These are phyloP conservation scores for Umbelopsis vinacea DNA, from an alignment of 192 early-diverging fungal genomes.

Conservation along the genomic window DNA sequence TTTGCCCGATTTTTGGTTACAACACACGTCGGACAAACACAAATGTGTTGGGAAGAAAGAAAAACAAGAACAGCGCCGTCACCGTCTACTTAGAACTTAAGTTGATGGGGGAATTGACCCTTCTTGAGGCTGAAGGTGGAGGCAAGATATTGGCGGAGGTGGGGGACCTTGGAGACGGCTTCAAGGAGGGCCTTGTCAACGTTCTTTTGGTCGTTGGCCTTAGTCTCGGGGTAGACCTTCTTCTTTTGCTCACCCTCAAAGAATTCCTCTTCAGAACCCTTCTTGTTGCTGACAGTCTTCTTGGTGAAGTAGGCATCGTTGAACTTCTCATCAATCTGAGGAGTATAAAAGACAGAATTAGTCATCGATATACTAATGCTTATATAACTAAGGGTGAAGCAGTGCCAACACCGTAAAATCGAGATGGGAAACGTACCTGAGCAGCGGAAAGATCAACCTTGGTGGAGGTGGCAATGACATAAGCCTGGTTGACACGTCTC, in stretches of 20 bases:
- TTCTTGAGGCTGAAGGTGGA: constrained; percentile 91
- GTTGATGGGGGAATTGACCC: constrained; percentile 94
- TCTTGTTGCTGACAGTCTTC: constrained; percentile 72
- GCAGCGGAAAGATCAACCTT: constrained; percentile 88
- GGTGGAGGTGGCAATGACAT: constrained; percentile 99
- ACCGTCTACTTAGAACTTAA: constrained; percentile 85
- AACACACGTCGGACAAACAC: constrained; percentile 8
- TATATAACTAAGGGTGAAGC: no score
- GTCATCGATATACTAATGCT: no score
- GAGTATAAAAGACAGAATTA: not conserved
- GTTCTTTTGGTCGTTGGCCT: constrained; percentile 88
- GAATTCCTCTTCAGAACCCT: constrained; percentile 88
- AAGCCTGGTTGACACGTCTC: constrained; percentile 98
- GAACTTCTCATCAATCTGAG: constrained; percentile 73
- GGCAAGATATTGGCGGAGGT: constrained; percentile 87
- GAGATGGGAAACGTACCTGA: constrained; percentile 47
- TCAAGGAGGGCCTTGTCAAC: constrained; percentile 86
- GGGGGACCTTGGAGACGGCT: constrained; percentile 81
- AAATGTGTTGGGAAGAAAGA: constrained; percentile 10
- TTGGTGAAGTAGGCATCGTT: constrained; percentile 95
- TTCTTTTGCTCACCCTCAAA: constrained; percentile 79
- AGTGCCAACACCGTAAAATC: not conserved
- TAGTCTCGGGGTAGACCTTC: constrained; percentile 76
- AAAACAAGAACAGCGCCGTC: constrained; percentile 14
- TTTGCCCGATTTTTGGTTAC: constrained; percentile 10